Evolutionary conservation across 2,329 filamentous ascomycete species (phyloP).

Genomic region (Conoideocrella luteorostrata): DNA sequence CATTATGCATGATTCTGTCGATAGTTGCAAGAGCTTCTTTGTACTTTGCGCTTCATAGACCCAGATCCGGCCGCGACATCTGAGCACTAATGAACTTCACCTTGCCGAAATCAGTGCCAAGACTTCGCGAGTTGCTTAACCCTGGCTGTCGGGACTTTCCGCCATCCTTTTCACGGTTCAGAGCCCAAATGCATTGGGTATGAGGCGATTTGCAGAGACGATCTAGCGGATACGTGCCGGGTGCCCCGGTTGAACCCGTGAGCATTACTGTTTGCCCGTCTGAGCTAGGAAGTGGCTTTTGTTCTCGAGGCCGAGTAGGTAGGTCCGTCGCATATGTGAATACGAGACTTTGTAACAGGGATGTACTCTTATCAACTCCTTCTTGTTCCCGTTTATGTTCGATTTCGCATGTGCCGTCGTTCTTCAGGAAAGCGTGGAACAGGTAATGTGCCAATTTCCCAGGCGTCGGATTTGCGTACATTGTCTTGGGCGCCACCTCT

Average conservation of each 20-base stretch:
- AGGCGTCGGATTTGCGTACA: slow-evolving; percentile 25
- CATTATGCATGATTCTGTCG: slow-evolving; percentile 46
- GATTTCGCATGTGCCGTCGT: background rate
- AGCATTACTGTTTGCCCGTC: slow-evolving; percentile 59
- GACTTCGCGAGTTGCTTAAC: slow-evolving; percentile 30
- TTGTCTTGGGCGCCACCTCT: slow-evolving; percentile 15
- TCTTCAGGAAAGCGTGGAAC: too few relatives aligned
- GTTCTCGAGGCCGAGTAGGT: slow-evolving; percentile 8
- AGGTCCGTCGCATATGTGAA: slow-evolving; percentile 23
- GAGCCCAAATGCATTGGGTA: slow-evolving; percentile 18
- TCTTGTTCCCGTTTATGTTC: background rate
- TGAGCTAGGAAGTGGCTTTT: slow-evolving; percentile 18
- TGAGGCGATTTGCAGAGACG: slow-evolving; percentile 19
- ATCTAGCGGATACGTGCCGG: slow-evolving; percentile 66
- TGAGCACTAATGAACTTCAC: slow-evolving; percentile 43
- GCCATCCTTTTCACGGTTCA: slow-evolving; percentile 27
- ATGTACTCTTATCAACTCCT: background rate
- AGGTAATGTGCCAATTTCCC: slow-evolving; percentile 16
- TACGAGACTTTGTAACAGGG: slow-evolving; percentile 16
- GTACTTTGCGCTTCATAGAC: slow-evolving; percentile 33
- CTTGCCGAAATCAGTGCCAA: slow-evolving; percentile 28
- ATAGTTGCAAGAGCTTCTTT: slow-evolving; percentile 29
- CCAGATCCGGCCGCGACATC: slow-evolving; percentile 38
- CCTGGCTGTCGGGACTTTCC: slow-evolving; percentile 30
- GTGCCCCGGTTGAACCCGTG: slow-evolving; percentile 82